Conservation (phyloP, 2,329 filamentous ascomycete species). For the Cercospora janseana region DNA sequence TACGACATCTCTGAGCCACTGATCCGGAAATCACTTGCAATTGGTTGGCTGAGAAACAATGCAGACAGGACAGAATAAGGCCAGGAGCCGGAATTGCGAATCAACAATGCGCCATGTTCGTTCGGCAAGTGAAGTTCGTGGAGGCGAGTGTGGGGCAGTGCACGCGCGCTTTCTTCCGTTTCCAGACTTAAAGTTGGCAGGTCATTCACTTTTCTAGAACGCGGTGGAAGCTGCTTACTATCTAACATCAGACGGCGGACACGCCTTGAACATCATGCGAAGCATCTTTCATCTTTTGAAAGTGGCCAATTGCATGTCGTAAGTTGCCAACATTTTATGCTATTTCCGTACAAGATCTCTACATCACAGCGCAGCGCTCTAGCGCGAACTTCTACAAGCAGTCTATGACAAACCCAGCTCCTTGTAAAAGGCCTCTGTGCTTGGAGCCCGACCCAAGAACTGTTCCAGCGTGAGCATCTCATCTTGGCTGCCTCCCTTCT, state of each 20-base stretch:
- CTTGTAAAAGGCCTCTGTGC: conserved; percentile 74
- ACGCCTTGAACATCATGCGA: neutral
- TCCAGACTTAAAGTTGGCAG: conserved; percentile 1
- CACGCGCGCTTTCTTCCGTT: conserved; percentile 8
- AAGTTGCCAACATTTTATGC: neutral
- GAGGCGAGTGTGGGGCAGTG: conserved; percentile 4
- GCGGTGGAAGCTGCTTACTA: conserved; percentile 2
- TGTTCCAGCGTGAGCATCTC: conserved; percentile 78
- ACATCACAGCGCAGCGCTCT: too few species aligned
- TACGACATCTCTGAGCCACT: conserved; percentile 32
- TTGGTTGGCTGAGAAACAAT: too few species aligned
- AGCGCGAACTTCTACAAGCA: neutral
- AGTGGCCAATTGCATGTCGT: neutral
- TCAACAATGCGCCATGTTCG: too few species aligned
- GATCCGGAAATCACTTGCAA: too few species aligned
- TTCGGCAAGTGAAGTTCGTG: neutral
- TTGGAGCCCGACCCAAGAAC: conserved; percentile 74
- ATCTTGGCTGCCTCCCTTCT: conserved; percentile 73
- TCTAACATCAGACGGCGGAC: neutral
- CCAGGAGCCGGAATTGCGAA: too few species aligned
- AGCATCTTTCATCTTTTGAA: neutral
- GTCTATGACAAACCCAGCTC: conserved; percentile 60
- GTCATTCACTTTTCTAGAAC: conserved; percentile 5
- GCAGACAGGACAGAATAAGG: too few species aligned
- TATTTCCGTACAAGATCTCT: too few species aligned